Evolutionary conservation across 2,329 filamentous ascomycete genomes (phyloP), one percentile per base, ranked within the genome.

Genomic region (Botrytis porri): DNA sequence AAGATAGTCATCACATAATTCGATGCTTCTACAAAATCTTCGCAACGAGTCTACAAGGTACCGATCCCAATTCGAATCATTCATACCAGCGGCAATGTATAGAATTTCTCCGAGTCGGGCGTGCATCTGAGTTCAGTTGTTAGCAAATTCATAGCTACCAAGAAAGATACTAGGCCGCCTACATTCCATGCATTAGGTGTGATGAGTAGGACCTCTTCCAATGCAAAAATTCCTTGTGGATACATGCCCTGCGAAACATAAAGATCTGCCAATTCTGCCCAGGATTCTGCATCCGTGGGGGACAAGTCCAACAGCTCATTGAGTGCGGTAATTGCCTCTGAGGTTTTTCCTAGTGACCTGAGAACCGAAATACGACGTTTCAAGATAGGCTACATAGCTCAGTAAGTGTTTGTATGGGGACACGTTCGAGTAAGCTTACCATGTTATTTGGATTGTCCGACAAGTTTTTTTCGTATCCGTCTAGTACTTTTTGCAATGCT

Each of bases 171-270:
- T 35, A 59, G 72, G 45, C 51, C 74, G 82, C 92, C 81, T 82
- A 96, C 93, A 85, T 97, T 98, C 95, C 96, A 99, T 32, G 95
- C 93, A 84, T 97, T 97, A 6, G 96, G 95, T 70, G 90, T 88
- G 73, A 97, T 86, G 69, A 98, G 85, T 62, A 99, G 83, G 32
- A 97, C 94, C 82, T 99, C 96, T 82, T 99, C 96, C 62, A 97
- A 84, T 74, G 94, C 92, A 82, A 92, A 97, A 69, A 97, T 90
- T 57, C 94, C 93, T 82, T 98, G 95, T 22, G 90, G 84, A 80
- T 92, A 94, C 78, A 95, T 83, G 0, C 92, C 93, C 80, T 95
- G 92, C 32, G 87, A 86, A 43, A 94, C 86, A 82, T 99, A 98
- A 75, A 98, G 84, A 80, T 97, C 94, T 70, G 93, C 89, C 77